A percentile compares a stretch with the other conserved stretches of the same genome.
phyloP scores from a whole-genome alignment of 139 green algal genomes.

The Desmodesmus armatus region DNA sequence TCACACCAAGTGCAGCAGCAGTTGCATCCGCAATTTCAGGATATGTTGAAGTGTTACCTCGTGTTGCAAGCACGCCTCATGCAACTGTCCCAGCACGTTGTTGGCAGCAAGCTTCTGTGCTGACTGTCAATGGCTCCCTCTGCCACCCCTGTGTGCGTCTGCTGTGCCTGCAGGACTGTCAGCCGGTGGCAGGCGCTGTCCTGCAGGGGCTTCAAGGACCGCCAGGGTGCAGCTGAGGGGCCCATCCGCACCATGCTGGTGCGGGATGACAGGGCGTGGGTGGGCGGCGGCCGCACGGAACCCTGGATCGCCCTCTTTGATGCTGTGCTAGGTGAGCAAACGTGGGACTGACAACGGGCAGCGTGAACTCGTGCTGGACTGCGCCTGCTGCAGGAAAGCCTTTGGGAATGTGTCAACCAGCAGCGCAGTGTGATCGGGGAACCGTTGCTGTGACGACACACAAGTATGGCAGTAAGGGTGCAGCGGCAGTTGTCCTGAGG shows the following conservation, averaged over 20 bases:
- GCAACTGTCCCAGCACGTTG: too few species aligned
- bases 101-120: neutral
- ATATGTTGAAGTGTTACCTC: too few species aligned
- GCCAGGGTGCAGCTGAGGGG: neutral
- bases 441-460: too few species aligned
- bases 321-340: constrained; percentile 43
- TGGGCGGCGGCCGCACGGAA: constrained; percentile 47
- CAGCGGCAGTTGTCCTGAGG: too few species aligned
- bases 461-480: too few species aligned
- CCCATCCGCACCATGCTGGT: constrained; percentile 45
- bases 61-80: too few species aligned
- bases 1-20: neutral
- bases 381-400: too few species aligned
- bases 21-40: too few species aligned
- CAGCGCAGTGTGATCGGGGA: too few species aligned
- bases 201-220: neutral
- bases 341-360: too few species aligned
- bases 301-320: constrained; percentile 63
- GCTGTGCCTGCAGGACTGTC: neutral
- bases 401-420: too few species aligned
- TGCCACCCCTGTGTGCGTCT: neutral
- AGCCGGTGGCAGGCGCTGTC: neutral
- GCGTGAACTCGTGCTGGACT: too few species aligned
- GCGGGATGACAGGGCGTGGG: constrained; percentile 51
- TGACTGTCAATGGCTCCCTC: neutral